Conservation (phyloP, 2,329 filamentous ascomycete species). For the Cladorrhinum sp. region DNA sequence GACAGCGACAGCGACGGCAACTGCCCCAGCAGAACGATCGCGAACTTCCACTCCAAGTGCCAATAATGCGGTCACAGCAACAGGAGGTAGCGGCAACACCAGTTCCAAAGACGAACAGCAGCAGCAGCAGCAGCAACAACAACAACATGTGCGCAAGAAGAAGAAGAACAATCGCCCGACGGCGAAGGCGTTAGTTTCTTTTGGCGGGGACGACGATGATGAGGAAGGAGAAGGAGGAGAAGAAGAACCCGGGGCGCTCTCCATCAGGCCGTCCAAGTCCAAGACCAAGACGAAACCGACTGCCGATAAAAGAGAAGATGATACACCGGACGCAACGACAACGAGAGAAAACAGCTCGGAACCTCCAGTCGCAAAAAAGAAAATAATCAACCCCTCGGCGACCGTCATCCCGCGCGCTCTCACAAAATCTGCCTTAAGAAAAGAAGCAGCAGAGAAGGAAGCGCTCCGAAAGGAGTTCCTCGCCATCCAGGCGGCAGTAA, state of each 20-base stretch:
- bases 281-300: slow-evolving; percentile 23
- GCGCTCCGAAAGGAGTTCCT: slow-evolving; percentile 76
- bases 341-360: slow-evolving; percentile 27
- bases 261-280: slow-evolving; percentile 17
- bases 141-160: slow-evolving; percentile 16
- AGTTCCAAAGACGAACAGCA: slow-evolving; percentile 24
- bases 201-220: slow-evolving; percentile 68
- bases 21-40: slow-evolving; percentile 48
- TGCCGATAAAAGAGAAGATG: slow-evolving; percentile 31
- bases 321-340: not conserved
- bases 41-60: slow-evolving; percentile 47
- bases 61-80: slow-evolving; percentile 32
- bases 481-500: slow-evolving; percentile 78
- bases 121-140: slow-evolving; percentile 26
- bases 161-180: slow-evolving; percentile 50
- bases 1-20: slow-evolving; percentile 38
- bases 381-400: slow-evolving; percentile 58
- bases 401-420: slow-evolving; percentile 67
- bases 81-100: slow-evolving; percentile 25
- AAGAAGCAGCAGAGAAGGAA: slow-evolving; percentile 73
- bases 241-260: slow-evolving; percentile 31
- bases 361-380: slow-evolving; percentile 26
- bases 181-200: slow-evolving; percentile 50
- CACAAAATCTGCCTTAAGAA: slow-evolving; percentile 62
- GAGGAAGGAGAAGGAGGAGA: slow-evolving; percentile 57